These are phyloP conservation scores for Fremontodendron californicum DNA, from an alignment of 345 rosid genomes.

Conservation along the genomic window DNA sequence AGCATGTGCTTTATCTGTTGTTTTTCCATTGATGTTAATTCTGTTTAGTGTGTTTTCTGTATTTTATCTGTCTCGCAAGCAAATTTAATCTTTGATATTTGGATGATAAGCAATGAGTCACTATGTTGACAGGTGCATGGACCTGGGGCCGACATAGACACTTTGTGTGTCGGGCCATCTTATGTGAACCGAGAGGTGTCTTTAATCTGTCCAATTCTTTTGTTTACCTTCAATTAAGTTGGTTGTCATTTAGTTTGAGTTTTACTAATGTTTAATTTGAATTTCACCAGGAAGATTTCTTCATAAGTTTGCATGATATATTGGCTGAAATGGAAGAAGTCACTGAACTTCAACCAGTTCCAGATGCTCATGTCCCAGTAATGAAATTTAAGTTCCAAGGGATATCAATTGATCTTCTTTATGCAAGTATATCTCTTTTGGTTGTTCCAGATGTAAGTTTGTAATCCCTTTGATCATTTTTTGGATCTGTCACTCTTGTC, in stretches of 20 bases:
- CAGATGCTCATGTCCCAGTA: constrained; percentile 95
- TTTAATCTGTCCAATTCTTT: background rate
- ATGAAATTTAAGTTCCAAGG: constrained; percentile 92
- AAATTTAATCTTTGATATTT: background rate
- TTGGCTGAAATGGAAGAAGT: constrained; percentile 77
- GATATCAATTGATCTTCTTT: constrained; percentile 84
- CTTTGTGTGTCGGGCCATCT: constrained; percentile 87
- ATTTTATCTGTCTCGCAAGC: background rate
- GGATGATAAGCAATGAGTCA: background rate
- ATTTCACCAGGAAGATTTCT: constrained; percentile 85
- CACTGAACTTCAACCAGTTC: constrained; percentile 82
- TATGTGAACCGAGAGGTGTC: constrained; percentile 80
- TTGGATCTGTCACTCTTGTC: background rate
- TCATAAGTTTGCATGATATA: constrained; percentile 57
- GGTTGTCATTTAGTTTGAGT: background rate
- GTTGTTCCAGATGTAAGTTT: constrained; percentile 78
- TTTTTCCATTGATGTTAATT: background rate
- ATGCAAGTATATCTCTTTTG: constrained; percentile 72
- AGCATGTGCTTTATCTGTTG: background rate
- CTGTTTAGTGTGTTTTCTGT: background rate
- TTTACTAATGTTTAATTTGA: constrained; percentile 2
- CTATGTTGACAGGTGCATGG: constrained; percentile 44
- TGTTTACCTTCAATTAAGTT: background rate
- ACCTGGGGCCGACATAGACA: no score
- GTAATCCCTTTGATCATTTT: background rate